Evolutionary conservation across 805 yeast species (phyloP).

Genomic region (Starmerella vitae): DNA sequence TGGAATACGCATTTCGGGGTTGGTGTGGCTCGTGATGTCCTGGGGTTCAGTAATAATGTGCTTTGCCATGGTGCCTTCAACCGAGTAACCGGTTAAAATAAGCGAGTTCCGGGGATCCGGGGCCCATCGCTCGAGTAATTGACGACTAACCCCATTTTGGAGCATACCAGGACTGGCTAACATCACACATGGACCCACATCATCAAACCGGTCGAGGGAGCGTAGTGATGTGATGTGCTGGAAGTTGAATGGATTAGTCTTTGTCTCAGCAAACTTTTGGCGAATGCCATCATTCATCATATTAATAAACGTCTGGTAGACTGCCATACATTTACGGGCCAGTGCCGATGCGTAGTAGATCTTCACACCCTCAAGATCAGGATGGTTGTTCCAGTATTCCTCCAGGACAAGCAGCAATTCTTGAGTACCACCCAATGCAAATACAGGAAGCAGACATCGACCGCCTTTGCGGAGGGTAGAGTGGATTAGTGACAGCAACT

Average conservation of each 20-base stretch:
- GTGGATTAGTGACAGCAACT: constrained; percentile 71
- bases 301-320: constrained; percentile 87
- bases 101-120: constrained; percentile 88
- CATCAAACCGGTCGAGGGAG: constrained; percentile 73
- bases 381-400: constrained; percentile 83
- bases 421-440: constrained; percentile 94
- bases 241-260: constrained; percentile 81
- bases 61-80: constrained; percentile 97
- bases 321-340: constrained; percentile 94
- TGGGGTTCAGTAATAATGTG: constrained; percentile 75
- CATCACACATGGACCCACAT: constrained; percentile 90
- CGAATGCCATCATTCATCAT: constrained; percentile 94
- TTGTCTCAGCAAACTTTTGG: constrained; percentile 57
- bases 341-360: constrained; percentile 84
- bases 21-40: constrained; percentile 71
- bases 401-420: constrained; percentile 80
- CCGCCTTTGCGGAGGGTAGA: constrained; percentile 80
- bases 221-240: constrained; percentile 69
- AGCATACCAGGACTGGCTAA: constrained; percentile 98
- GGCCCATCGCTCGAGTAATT: constrained; percentile 87
- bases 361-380: constrained; percentile 67
- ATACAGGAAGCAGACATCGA: constrained; percentile 80
- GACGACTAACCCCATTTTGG: constrained; percentile 89
- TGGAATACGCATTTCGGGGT: constrained; percentile 73
- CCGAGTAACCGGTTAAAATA: constrained; percentile 89